phyloP scores from a whole-genome alignment of 2,329 filamentous ascomycete species.

The Sordariomycetes sp. region DNA sequence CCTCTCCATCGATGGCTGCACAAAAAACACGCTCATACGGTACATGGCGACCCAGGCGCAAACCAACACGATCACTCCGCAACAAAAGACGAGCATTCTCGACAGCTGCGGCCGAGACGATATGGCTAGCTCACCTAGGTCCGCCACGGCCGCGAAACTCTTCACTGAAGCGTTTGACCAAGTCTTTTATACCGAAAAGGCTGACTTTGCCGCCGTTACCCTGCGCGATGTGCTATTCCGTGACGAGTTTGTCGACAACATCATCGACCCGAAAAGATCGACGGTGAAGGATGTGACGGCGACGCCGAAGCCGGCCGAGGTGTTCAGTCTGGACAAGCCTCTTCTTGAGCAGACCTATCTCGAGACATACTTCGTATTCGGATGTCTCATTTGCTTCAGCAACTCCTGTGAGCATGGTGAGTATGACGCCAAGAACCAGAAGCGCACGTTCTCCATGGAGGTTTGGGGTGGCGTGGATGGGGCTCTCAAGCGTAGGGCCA shows the following conservation, averaged over 20 bases:
- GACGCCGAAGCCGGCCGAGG: slow-evolving; percentile 16
- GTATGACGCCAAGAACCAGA: slow-evolving; percentile 37
- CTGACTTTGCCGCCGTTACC: slow-evolving; percentile 24
- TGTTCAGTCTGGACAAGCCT: slow-evolving; percentile 11
- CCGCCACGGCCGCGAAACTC: slow-evolving; percentile 27
- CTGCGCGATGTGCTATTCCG: slow-evolving; percentile 38
- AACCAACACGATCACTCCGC: slow-evolving; percentile 34
- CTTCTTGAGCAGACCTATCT: slow-evolving; percentile 18
- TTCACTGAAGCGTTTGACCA: slow-evolving; percentile 44
- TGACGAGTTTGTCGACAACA: slow-evolving; percentile 38
- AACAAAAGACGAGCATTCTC: slow-evolving; percentile 38
- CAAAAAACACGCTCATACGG: slow-evolving; percentile 31
- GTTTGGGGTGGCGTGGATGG: slow-evolving; percentile 4
- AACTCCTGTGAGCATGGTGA: slow-evolving; percentile 50
- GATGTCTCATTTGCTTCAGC: slow-evolving; percentile 45
- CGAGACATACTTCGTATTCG: slow-evolving; percentile 40
- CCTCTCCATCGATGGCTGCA: slow-evolving; percentile 36
- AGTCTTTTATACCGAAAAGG: slow-evolving; percentile 28
- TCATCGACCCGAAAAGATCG: slow-evolving; percentile 38
- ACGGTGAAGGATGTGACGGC: slow-evolving; percentile 26
- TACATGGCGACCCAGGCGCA: slow-evolving; percentile 36
- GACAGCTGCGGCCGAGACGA: slow-evolving; percentile 29
- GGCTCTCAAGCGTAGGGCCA: slow-evolving; percentile 3
- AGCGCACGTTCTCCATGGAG: slow-evolving; percentile 40
- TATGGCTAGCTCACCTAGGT: slow-evolving; percentile 23